phyloP scores from a whole-genome alignment of 202 grass and related monocot species.

The Bolboschoenoplectus hybrid region DNA sequence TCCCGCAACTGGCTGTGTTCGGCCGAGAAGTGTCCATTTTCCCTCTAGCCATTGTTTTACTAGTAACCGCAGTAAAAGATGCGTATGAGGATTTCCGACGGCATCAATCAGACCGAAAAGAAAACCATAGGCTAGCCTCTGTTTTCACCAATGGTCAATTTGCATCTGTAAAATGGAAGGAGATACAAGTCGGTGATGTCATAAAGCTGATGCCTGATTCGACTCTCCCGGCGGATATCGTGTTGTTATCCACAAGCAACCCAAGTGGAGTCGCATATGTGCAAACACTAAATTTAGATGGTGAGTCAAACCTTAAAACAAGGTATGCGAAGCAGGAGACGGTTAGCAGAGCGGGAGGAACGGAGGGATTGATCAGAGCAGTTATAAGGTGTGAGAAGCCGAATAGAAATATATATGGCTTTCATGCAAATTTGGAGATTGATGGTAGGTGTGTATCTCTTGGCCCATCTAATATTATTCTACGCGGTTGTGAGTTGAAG shows the following conservation, averaged over 20 bases:
- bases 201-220: conserved; percentile 56
- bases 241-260: conserved; percentile 73
- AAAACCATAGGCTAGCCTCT: conserved; percentile 66
- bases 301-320: conserved; percentile 94
- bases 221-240: conserved; percentile 78
- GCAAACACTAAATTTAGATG: conserved; percentile 90
- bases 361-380: conserved; percentile 41
- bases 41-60: conserved; percentile 70
- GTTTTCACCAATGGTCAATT: conserved; percentile 47
- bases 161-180: conserved; percentile 57
- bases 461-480: conserved; percentile 75
- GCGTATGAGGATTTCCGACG: conserved; percentile 89
- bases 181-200: conserved; percentile 71
- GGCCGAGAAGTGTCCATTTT: conserved; percentile 48
- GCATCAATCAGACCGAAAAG: conserved; percentile 65
- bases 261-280: conserved; percentile 74
- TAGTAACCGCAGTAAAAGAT: conserved; percentile 78
- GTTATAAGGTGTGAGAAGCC: conserved; percentile 72
- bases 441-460: conserved; percentile 56
- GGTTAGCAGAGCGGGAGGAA: conserved; percentile 25
- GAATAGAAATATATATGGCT: conserved; percentile 83
- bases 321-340: conserved; percentile 88
- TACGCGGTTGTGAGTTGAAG: conserved; percentile 85
- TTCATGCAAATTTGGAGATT: conserved; percentile 71
- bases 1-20: conserved; percentile 80